Conservation (phyloP, 1,284 basidiomycete genomes). For the Chondrostereum purpureum region DNA sequence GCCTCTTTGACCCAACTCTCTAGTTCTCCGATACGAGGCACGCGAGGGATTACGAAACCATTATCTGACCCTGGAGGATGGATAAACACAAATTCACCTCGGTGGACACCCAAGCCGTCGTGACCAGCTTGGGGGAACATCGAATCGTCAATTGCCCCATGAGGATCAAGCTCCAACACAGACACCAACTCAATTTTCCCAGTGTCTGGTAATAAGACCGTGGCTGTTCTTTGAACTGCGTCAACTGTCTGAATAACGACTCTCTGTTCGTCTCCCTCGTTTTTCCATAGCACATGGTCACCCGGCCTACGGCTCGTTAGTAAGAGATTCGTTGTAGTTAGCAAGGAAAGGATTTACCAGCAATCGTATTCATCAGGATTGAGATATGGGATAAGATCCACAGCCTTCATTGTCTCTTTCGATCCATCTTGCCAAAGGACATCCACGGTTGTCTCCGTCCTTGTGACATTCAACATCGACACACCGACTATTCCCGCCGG, state of each 20-base stretch:
- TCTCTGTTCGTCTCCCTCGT: constrained; percentile 57
- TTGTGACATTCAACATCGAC: constrained; percentile 56
- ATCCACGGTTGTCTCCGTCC: constrained; percentile 64
- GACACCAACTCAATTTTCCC: constrained; percentile 63
- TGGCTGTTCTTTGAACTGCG: constrained; percentile 65
- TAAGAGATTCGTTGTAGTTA: too few species aligned
- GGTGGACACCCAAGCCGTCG: constrained; percentile 72
- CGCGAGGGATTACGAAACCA: constrained; percentile 55
- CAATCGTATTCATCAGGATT: constrained; percentile 83
- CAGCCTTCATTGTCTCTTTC: constrained; percentile 52
- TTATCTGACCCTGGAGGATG: constrained; percentile 61
- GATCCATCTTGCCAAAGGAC: constrained; percentile 88
- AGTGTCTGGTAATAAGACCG: constrained; percentile 51
- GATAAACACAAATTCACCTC: constrained; percentile 82
- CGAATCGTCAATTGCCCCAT: constrained; percentile 53
- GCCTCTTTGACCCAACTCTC: constrained; percentile 70
- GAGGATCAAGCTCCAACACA: constrained; percentile 82
- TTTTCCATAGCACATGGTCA: constrained; percentile 84
- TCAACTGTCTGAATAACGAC: constrained; percentile 80
- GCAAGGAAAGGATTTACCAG: constrained; percentile 49
- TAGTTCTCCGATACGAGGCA: constrained; percentile 75
- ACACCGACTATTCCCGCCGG: constrained; percentile 40
- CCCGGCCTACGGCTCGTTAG: constrained; percentile 83
- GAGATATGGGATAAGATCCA: constrained; percentile 72
- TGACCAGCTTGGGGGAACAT: constrained; percentile 31